Percentiles rank a stretch among this genome's conserved stretches.
Conservation (phyloP, 805 yeast species). For the Saccharomycopsis fodiens region DNA sequence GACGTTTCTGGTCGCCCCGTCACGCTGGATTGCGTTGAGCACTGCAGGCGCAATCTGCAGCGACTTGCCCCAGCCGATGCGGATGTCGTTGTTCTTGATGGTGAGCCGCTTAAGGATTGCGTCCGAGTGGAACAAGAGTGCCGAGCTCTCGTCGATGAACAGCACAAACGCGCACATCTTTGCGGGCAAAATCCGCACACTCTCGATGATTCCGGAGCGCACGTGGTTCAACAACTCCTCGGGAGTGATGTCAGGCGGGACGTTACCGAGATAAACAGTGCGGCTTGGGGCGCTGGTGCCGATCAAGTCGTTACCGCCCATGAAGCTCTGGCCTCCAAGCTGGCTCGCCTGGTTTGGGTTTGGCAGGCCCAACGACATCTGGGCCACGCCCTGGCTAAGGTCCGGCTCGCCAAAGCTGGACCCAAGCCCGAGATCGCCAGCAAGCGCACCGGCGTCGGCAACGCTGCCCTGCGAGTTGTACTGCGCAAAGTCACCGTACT, state of each 20-base stretch:
- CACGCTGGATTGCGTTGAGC: constrained; percentile 65
- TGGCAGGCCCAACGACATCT: constrained; percentile 7
- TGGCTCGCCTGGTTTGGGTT: constrained; percentile 1
- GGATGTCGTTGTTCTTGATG: constrained; percentile 72
- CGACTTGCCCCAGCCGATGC: constrained; percentile 91
- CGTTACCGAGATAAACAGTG: constrained; percentile 84
- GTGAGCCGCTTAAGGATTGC: constrained; percentile 78
- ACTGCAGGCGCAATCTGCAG: constrained; percentile 69
- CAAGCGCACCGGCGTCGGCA: constrained; percentile 2
- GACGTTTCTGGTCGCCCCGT: constrained; percentile 91
- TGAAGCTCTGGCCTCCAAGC: constrained; percentile 1
- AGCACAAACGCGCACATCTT: constrained; percentile 88
- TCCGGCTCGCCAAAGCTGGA: not conserved
- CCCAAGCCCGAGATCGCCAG: constrained; percentile 5
- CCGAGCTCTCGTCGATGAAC: constrained; percentile 82
- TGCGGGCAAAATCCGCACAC: constrained; percentile 66
- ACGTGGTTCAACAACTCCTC: constrained; percentile 84
- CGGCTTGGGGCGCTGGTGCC: constrained; percentile 54
- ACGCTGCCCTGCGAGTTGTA: constrained; percentile 10
- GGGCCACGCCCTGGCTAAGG: not conserved
- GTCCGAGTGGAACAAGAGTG: constrained; percentile 87
- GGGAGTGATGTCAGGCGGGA: constrained; percentile 74
- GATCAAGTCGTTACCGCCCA: constrained; percentile 19
- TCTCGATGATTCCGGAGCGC: constrained; percentile 83
- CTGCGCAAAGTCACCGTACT: constrained; percentile 7